These are phyloP conservation scores for Apiotrichum mycotoxinovorans DNA, from an alignment of 1,284 basidiomycete genomes.

Conservation along the genomic window DNA sequence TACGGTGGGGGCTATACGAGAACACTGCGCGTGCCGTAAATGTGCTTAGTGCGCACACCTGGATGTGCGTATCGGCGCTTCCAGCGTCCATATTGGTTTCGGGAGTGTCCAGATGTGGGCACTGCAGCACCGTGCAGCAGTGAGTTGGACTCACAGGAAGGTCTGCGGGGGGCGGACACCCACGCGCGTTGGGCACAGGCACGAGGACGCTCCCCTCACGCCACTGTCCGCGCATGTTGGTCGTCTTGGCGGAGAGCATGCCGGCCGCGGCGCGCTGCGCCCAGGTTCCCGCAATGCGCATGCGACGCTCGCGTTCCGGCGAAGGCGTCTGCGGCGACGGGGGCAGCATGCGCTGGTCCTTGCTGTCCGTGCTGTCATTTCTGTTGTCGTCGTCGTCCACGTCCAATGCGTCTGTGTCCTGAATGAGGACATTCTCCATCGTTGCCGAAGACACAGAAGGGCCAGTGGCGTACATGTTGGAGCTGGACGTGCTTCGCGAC, in stretches of 20 bases:
- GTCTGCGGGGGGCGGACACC: background rate
- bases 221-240: background rate
- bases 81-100: background rate
- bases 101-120: no score
- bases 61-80: no score
- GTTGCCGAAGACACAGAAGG: background rate
- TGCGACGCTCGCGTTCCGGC: background rate
- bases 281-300: background rate
- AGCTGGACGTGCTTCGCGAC: no score
- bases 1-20: no score
- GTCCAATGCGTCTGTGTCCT: background rate
- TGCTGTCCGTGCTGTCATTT: background rate
- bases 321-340: background rate
- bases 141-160: background rate
- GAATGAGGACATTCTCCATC: background rate
- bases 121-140: no score
- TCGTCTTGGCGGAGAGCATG: background rate
- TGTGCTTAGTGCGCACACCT: background rate
- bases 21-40: no score
- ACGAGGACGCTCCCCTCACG: background rate
- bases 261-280: background rate
- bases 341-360: background rate
- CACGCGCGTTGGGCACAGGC: background rate
- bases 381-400: background rate
- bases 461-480: background rate